Evolutionary conservation across 768 basidiomycete species (phyloP), one percentile per base, ranked within the genome.

Genomic region (Coprinopsis sp.): DNA sequence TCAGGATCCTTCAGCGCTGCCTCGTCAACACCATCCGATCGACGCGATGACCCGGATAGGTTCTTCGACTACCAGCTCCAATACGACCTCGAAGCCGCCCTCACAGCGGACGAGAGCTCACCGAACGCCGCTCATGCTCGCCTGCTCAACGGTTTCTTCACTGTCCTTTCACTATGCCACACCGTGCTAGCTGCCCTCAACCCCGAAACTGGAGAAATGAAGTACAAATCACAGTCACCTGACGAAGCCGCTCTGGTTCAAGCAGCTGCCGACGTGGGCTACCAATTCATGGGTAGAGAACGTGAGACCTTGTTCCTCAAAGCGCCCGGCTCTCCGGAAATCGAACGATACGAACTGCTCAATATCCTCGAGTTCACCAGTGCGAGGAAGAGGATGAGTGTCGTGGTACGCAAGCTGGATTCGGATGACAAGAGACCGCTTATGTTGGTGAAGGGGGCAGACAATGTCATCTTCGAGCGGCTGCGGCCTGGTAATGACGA

Each of bases 161-260:
- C 84, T 4, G 88, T 90, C 16, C 74, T 98, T 45, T 87, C 88
- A 18, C 73, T 97, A 3, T 98, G 95, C 67, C 95, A 98, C 63
- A 95, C 93, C 6, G 95, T 94, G 27, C 76, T 98, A 33, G 82
- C 89, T 0, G 73, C 76, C 14, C 74, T 82, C 29, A 78, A 92
- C 59, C 73, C 77, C 0, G 68, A 70, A 30, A 88, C 85, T 1
- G 84, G 86, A 30, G 74, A 72, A 16, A 81, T 95, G 37, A 77
- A 85, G 56, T 98, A 96, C 76, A 96, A 94, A 68, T 91, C 95
- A 1, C 95, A 97, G 64, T 88, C 84, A 0, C 95, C 95, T 7
- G 95, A 97, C 58, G 95, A 98, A 70, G 87, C 92, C n/a, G 95
- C 95, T 4, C 77, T 98, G 30, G 95, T 98, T 2, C 92, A 94